These are phyloP conservation scores for Aspergillus sclerotialis DNA, from an alignment of 2,329 filamentous ascomycete species.

Conservation along the genomic window DNA sequence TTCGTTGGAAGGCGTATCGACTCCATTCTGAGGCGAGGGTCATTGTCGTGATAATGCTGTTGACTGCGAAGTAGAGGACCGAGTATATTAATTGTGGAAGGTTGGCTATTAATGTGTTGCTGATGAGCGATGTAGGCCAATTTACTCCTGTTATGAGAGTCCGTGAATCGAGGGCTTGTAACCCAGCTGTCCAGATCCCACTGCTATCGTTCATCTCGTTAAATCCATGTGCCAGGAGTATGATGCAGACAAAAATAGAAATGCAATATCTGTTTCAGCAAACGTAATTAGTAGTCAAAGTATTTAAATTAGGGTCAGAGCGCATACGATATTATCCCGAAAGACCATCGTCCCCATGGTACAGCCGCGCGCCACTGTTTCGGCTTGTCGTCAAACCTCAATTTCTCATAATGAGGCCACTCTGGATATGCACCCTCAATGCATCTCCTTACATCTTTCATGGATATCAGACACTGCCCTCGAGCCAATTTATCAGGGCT, in stretches of 20 bases:
- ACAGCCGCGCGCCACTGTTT: too few relatives aligned
- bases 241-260: not conserved
- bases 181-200: slow-evolving; percentile 2
- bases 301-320: not conserved
- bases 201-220: not conserved
- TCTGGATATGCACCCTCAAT: not conserved
- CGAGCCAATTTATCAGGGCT: slow-evolving; percentile 22
- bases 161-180: slow-evolving; percentile 4
- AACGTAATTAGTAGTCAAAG: not conserved
- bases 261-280: not conserved
- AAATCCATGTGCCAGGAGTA: not conserved
- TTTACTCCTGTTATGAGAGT: slow-evolving; percentile 3
- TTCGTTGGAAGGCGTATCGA: slow-evolving; percentile 30
- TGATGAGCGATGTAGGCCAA: slow-evolving; percentile 5
- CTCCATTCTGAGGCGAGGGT: slow-evolving; percentile 44
- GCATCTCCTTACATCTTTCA: slow-evolving; percentile 2
- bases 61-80: slow-evolving; percentile 29
- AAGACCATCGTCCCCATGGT: too few relatives aligned
- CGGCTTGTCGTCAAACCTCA: too few relatives aligned
- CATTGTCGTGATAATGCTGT: slow-evolving; percentile 39
- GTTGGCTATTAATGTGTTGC: slow-evolving; percentile 24
- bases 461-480: slow-evolving; percentile 15
- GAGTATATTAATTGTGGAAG: slow-evolving; percentile 29
- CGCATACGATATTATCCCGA: not conserved
- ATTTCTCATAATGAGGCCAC: too few relatives aligned